Percentiles rank a stretch among this genome's conserved stretches.
phyloP scores from a whole-genome alignment of 306 rosid species.

The Prunus fruticosa region DNA sequence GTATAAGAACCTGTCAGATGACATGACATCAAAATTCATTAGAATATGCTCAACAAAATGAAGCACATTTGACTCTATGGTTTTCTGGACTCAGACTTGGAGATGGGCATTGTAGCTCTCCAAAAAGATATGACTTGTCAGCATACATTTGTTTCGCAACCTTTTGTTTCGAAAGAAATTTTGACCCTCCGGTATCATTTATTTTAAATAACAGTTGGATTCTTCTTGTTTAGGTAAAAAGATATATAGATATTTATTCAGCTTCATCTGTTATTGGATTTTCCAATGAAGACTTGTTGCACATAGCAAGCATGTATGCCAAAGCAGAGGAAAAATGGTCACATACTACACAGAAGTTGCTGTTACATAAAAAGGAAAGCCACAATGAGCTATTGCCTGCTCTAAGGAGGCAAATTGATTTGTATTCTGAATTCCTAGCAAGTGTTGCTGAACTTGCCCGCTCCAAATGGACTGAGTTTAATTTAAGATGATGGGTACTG shows the following conservation, averaged over 20 bases:
- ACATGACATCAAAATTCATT: neutral
- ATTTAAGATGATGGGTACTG: slow-evolving; percentile 74
- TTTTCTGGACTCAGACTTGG: neutral
- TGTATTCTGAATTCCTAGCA: slow-evolving; percentile 60
- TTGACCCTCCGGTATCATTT: neutral
- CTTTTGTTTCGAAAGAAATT: neutral
- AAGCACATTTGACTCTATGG: neutral
- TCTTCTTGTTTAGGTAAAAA: slow-evolving; percentile 63
- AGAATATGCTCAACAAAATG: neutral
- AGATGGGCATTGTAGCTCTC: neutral
- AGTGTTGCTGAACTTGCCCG: slow-evolving; percentile 87
- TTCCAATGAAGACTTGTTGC: slow-evolving; percentile 75
- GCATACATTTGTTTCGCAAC: neutral
- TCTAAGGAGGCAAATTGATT: slow-evolving; percentile 67
- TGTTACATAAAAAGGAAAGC: slow-evolving; percentile 34
- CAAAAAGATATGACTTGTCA: neutral
- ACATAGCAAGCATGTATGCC: slow-evolving; percentile 48
- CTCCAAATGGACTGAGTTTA: slow-evolving; percentile 95
- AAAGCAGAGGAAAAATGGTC: slow-evolving; percentile 70
- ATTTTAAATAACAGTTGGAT: neutral
- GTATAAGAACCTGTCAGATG: neutral
- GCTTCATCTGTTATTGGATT: slow-evolving; percentile 86
- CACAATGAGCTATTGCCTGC: slow-evolving; percentile 39
- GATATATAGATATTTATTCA: slow-evolving; percentile 84
- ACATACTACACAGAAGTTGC: slow-evolving; percentile 42